Base-by-base conservation (phyloP, 2,329 filamentous ascomycete species). In the Penicillium aurantiogriseum region DNA sequence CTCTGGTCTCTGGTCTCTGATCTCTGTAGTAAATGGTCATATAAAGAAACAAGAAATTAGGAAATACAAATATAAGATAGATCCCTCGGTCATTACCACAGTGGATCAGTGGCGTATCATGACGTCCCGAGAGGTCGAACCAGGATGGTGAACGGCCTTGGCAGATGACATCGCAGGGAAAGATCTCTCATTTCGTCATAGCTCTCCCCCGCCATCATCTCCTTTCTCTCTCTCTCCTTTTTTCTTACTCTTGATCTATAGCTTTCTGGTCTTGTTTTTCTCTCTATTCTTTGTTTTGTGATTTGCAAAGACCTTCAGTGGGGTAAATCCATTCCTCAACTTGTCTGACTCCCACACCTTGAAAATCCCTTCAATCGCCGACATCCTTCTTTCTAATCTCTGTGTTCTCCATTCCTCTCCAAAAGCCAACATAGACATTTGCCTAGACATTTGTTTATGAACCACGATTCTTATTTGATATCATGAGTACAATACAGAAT, bases 401-500 rank as follows among this genome's bases (percentile, higher is more conserved):
- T 38, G 31, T 49, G 10, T 46, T 27, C 19, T 11, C 43, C 45
- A 48, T 43, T 54, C 47, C 51, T 54, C 57, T 31, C 47, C 31
- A 23, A 40, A 27, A 25, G 3, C 15, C 13, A n/a, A 40, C 4
- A 9, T 11, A 19, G 10, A 44, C 25, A 40, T 10, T 8, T 27
- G 11, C 4, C 19, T 11, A 19, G 10, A 44, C 25, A 40, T 10
- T 8, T 27, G 11, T 40, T 59, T 17, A 45, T 25, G 45, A 50
- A 43, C 38, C 54, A 57, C 46, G 50, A 56, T 59, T 64, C 5
- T 21, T 53, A 13, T 47, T 31, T 21, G 29, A 19, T 29, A 70
- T 44, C 71, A 87, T 87, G 85, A 85, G 83, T 69, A 85, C 85
- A 46, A 96, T 97, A 80, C 93, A 97, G 80, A 94, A 94, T 74